These are phyloP conservation scores for Musa balbisiana DNA, from an alignment of 202 grass and related monocot species.

Conservation along the genomic window DNA sequence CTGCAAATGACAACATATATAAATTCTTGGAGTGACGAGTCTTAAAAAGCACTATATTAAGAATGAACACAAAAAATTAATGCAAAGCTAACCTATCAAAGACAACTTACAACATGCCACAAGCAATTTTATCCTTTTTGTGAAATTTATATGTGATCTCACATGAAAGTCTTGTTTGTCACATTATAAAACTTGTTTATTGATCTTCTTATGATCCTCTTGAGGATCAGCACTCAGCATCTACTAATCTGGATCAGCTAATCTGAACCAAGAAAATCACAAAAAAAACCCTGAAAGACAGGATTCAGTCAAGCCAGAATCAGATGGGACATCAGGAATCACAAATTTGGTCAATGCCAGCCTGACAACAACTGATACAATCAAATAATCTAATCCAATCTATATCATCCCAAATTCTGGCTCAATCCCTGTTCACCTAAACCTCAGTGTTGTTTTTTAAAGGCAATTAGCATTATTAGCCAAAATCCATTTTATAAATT, in stretches of 20 bases:
- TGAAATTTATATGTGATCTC: too few species aligned
- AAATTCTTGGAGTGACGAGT: not conserved
- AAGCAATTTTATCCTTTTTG: too few species aligned
- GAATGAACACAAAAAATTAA: not conserved
- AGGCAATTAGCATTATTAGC: not conserved
- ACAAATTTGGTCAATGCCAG: not conserved
- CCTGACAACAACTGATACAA: not conserved
- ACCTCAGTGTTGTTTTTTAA: too few species aligned
- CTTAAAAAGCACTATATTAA: not conserved
- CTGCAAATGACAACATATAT: conserved; percentile 12
- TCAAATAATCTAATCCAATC: not conserved
- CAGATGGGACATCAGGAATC: too few species aligned
- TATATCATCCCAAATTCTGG: not conserved
- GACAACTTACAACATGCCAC: too few species aligned
- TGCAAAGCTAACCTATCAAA: not conserved
- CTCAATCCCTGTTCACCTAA: not conserved
- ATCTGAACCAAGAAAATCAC: not conserved
- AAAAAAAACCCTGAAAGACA: not conserved
- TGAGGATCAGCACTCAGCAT: not conserved
- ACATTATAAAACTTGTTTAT: too few species aligned
- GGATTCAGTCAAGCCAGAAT: not conserved
- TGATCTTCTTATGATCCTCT: not conserved
- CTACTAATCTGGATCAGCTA: not conserved
- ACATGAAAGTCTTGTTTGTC: too few species aligned
- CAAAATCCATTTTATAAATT: not conserved